These are phyloP conservation scores for Boletus coccyginus DNA, from an alignment of 768 basidiomycete genomes.

Conservation along the genomic window DNA sequence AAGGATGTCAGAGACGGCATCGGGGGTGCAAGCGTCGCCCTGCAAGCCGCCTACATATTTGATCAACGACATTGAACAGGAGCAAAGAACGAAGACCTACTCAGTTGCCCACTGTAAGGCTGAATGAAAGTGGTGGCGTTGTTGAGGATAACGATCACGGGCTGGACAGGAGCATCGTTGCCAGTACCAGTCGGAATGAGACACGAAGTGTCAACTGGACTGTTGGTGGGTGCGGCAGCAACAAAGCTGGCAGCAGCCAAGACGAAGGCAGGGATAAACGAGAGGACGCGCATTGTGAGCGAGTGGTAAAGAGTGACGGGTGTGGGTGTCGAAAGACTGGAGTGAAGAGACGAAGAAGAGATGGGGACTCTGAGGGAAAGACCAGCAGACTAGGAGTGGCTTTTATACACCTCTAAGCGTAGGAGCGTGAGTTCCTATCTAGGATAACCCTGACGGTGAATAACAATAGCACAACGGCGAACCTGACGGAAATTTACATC, in stretches of 20 bases:
- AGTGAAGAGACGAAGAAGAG: background rate
- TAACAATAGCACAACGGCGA: background rate
- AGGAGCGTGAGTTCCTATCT: too few species aligned
- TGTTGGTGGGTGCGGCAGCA: slow-evolving; percentile 2
- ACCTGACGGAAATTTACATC: background rate
- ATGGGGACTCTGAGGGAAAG: background rate
- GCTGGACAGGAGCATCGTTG: slow-evolving; percentile 8
- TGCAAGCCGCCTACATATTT: background rate
- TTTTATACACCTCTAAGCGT: slow-evolving; percentile 15
- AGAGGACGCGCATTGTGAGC: slow-evolving; percentile 16
- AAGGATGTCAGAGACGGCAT: slow-evolving; percentile 6
- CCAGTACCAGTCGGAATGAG: slow-evolving; percentile 1
- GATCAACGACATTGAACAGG: background rate
- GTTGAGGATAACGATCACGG: slow-evolving; percentile 11
- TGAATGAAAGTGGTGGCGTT: slow-evolving; percentile 6
- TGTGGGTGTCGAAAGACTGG: slow-evolving; percentile 13
- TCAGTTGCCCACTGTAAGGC: slow-evolving; percentile 1
- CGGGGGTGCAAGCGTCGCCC: slow-evolving; percentile 5
- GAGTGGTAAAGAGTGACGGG: slow-evolving; percentile 10
- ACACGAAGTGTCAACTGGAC: slow-evolving; percentile 2
- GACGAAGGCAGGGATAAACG: slow-evolving; percentile 13
- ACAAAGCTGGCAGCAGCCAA: slow-evolving; percentile 6
- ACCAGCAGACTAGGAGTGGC: background rate
- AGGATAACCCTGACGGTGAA: background rate
- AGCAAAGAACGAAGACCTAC: background rate